Base-by-base conservation (phyloP, 441 rosid species). In the Capsella rubella region DNA sequence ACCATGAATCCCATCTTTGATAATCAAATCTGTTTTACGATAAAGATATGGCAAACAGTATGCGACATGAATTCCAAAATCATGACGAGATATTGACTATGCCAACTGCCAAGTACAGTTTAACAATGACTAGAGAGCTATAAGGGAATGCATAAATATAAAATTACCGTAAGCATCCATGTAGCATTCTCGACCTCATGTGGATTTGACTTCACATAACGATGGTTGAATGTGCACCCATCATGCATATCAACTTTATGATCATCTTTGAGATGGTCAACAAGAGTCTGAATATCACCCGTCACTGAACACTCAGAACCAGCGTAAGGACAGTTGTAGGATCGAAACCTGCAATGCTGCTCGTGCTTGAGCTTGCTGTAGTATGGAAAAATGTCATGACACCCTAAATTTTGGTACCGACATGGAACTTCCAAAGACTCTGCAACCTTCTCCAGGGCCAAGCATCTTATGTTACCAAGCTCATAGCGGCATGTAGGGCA, bases 221-320 rank as follows among this genome's bases (percentile, higher is more conserved):
- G 83, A 75, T 93, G 93, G 78, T 89, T 92, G 83, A 90, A 92
- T n/a, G 89, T 85, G 64, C 89, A 84, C 0, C 96, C 95, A 40
- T 90, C 86, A 54, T 90, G 96, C 98, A 89, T 86, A 75, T 92
- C 96, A 52, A 92, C 98, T 79, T 87, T 88, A 85, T 93, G 98
- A 65, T 87, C 92, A 75, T 87, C 84, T 83, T 83, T 87, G 51
- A 93, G 92, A 83, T 90, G 98, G 67, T 64, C 57, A 43, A 86
- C 91, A 25, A 93, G 93, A 4, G 58, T 60, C 12, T 85, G 88
- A 59, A 93, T 87, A 69, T 89, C 95, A 67, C 95, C 95, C 1
- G 87, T 84, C 75, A 89, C 82, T 47, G 90, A 83, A 79, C 98
- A 90, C 81, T 90, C 91, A 15, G 93, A 82, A 16, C 95, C 95